phyloP scores from a whole-genome alignment of 2,329 filamentous ascomycete genomes.

The Colletotrichum sp. region DNA sequence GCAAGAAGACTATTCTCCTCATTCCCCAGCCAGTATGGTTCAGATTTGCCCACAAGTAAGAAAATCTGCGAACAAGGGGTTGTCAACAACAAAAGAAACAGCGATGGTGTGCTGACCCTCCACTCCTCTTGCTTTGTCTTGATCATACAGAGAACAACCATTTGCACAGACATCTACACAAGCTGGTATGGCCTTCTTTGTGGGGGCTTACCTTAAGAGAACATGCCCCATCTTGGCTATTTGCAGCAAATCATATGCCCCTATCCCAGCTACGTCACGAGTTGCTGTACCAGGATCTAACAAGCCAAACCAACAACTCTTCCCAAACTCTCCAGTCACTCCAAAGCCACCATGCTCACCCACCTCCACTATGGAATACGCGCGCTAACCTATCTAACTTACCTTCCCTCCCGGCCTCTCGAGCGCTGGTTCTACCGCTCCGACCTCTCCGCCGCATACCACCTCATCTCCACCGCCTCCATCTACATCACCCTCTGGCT shows the following conservation, averaged over 20 bases:
- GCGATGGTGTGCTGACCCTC: fast-evolving
- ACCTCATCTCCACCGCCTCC: not conserved
- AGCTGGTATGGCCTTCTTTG: not conserved
- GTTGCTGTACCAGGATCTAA: not conserved
- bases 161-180: not conserved
- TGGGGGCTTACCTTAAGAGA: not conserved
- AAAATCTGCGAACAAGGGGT: not conserved
- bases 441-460: not conserved
- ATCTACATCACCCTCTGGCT: not conserved
- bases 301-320: not conserved
- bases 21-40: fast-evolving
- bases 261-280: not conserved
- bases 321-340: not conserved
- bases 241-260: fast-evolving
- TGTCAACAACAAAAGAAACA: not conserved
- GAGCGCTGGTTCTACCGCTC: conserved; percentile 5
- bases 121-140: not conserved
- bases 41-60: not conserved
- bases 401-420: not conserved
- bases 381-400: not conserved
- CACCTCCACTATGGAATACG: not conserved
- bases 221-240: not conserved
- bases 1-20: not conserved
- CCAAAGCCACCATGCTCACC: not conserved
- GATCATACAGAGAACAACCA: not conserved